Evolutionary conservation across 139 green algal genomes (phyloP), one percentile per base, ranked within the genome.

Genomic region (Micractinium sp.): DNA sequence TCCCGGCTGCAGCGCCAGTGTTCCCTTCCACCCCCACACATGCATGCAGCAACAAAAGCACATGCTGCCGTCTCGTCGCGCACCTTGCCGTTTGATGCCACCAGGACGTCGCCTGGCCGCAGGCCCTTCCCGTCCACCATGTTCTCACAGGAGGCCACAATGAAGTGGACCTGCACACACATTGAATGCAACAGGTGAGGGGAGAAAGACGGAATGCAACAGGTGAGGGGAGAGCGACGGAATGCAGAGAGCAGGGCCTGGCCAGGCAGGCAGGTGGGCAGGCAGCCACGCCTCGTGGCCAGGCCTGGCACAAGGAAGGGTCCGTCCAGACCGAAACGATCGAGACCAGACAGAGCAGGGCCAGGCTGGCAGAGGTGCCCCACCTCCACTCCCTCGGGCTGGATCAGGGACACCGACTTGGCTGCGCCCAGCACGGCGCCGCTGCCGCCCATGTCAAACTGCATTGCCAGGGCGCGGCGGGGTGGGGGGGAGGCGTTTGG

Each of bases 61-160:
- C 38, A 33, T 20, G 14, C 29, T 33, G 20, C 60, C 5, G 22
- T 9, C 38, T 12, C 31, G 38, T n/a, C 27, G 13, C 77, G 1
- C 79, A 25, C 91, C 66, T 13, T n/a, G 76, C 97, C 98, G 76
- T 97, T 98, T 63, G 97, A 96, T 0, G 96, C 93, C 22, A 94
- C 98, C 74, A 99, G 92, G 81, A 99, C 94, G 90, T 99, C 98
- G 18, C 98, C 98, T 0, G 98, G 98, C 0, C 96, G 93, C 92
- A 99, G 94, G 41, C 96, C 97, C 39, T 90, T 90, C 71, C 93
- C 93, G 81, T 92, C 93, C n/a, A 99, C 95, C 98, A 99, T 99
- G 95, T 99, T 99, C 90, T 99, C 98, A 93, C 98, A 99, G 9
- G 95, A 88, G 9, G 98, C 98, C 16, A 97, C 93, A 79, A 99